phyloP scores from a whole-genome alignment of 2,329 filamentous ascomycete species.

The Penicillium griseofulvum region DNA sequence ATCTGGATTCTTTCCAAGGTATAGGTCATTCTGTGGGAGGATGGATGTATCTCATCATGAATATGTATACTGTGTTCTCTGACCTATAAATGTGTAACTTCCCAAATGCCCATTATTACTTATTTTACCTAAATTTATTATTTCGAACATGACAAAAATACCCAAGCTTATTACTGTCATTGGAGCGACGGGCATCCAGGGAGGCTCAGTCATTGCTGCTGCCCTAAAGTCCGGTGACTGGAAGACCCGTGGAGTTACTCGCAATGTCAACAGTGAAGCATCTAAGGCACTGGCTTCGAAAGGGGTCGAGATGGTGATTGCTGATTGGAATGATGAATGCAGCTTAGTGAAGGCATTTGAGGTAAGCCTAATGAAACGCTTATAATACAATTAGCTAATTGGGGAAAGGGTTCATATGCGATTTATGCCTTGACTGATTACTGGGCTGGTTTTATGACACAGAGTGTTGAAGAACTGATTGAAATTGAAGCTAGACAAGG shows the following conservation, averaged over 20 bases:
- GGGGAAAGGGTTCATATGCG: neutral
- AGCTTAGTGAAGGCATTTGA: constrained; percentile 6
- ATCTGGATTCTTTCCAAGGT: neutral
- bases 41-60: neutral
- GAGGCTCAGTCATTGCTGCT: constrained; percentile 2
- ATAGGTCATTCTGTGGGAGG: neutral
- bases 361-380: neutral
- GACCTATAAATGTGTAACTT: neutral
- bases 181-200: constrained; percentile 5
- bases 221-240: neutral
- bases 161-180: constrained; percentile 1
- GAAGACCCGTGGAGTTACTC: constrained; percentile 7
- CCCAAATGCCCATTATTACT: too few relatives aligned
- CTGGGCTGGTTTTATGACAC: constrained; percentile 36
- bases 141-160: neutral
- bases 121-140: neutral
- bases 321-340: neutral
- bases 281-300: neutral
- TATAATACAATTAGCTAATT: neutral
- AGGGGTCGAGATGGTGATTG: constrained; percentile 5
- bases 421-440: constrained; percentile 46
- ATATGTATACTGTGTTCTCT: neutral
- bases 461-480: constrained; percentile 33
- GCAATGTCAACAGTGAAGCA: neutral
- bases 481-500: constrained; percentile 42